Evolutionary conservation across 139 green algal species (phyloP).

Genomic region (Chlorella sp.): DNA sequence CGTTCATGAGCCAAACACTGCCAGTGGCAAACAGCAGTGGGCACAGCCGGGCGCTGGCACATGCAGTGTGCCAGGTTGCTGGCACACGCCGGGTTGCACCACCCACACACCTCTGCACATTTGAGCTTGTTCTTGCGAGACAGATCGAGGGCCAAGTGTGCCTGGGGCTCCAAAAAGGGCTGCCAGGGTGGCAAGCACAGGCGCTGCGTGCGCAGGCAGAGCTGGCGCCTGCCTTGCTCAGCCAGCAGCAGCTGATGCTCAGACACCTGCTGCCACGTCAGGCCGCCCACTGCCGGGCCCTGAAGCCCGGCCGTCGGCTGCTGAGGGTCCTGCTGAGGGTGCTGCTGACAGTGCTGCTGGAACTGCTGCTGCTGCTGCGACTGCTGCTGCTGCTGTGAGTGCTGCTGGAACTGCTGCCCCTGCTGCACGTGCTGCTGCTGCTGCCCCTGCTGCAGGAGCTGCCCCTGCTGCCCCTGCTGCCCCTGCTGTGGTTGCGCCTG

Average conservation of each 20-base stretch:
- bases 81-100: too few species aligned
- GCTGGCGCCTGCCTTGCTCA: neutral
- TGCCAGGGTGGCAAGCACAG: neutral
- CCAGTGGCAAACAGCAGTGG: too few species aligned
- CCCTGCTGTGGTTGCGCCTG: constrained; percentile 21
- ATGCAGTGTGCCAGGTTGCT: too few species aligned
- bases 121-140: neutral
- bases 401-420: neutral
- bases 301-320: neutral
- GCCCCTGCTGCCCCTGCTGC: neutral
- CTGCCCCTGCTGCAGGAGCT: too few species aligned
- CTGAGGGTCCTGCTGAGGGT: neutral
- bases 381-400: neutral
- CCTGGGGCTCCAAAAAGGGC: neutral
- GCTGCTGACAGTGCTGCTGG: neutral
- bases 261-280: neutral
- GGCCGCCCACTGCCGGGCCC: neutral
- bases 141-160: neutral
- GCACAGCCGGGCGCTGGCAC: too few species aligned
- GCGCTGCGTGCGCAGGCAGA: neutral
- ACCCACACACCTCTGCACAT: neutral
- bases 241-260: neutral
- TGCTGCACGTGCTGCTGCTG: neutral
- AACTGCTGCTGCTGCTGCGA: neutral
- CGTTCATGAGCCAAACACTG: too few species aligned